Evolutionary conservation across 2,329 filamentous ascomycete species (phyloP).

Genomic region (Elsinoe perseae): DNA sequence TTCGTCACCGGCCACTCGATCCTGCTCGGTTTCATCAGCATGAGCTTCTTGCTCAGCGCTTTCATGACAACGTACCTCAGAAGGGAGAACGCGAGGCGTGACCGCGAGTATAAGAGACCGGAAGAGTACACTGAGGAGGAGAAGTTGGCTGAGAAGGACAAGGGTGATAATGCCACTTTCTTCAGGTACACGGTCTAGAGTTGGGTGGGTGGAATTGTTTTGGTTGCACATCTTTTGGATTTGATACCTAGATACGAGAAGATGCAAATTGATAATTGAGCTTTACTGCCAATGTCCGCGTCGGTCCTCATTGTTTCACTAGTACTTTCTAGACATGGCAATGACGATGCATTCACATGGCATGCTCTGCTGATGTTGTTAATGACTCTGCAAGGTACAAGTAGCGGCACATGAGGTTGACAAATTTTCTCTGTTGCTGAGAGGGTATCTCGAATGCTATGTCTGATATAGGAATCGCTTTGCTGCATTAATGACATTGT

Average conservation of each 20-base stretch:
- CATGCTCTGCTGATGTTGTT: no score
- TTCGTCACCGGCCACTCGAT: conserved; percentile 35
- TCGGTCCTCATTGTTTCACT: no score
- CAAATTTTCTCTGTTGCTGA: no score
- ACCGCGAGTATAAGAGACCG: conserved; percentile 41
- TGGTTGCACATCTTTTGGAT: conserved; percentile 10
- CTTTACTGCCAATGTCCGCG: neutral
- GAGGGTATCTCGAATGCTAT: no score
- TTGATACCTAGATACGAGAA: conserved; percentile 11
- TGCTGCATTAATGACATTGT: no score
- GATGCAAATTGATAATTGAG: neutral
- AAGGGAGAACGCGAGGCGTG: conserved; percentile 49
- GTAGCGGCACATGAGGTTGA: no score
- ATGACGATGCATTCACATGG: no score
- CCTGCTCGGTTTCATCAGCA: conserved; percentile 38
- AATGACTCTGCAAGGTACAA: no score
- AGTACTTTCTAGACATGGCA: no score
- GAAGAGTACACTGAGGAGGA: conserved; percentile 48
- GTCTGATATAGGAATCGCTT: no score
- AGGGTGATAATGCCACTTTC: conserved; percentile 49
- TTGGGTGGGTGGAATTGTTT: neutral
- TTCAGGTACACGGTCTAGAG: conserved; percentile 31
- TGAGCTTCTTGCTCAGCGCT: conserved; percentile 45
- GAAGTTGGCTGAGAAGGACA: conserved; percentile 45
- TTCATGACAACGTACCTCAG: conserved; percentile 53